A percentile compares a stretch with the other conserved stretches of the same genome.
Conservation (phyloP, 1,284 basidiomycete species). For the Inonotus hispidus region DNA sequence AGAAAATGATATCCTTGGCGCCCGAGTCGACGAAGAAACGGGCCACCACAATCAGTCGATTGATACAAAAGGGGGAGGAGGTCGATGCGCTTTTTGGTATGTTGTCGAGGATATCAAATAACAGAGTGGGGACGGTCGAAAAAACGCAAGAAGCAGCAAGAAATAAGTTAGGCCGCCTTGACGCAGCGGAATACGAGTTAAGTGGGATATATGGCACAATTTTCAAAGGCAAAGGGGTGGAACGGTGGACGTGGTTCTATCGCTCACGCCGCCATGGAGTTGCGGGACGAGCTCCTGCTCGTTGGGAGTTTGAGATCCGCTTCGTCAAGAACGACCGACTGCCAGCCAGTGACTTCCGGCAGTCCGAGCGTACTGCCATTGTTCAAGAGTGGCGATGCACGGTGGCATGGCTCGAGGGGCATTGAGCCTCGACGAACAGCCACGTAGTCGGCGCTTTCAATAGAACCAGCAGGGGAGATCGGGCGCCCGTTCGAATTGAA, state of each 20-base stretch:
- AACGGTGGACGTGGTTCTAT: slow-evolving; percentile 1
- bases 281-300: slow-evolving; percentile 21
- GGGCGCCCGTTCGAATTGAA: slow-evolving; percentile 26
- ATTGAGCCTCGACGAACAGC: slow-evolving; percentile 23
- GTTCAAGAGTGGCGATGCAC: slow-evolving; percentile 12
- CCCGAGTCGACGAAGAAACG: not conserved
- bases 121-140: not conserved
- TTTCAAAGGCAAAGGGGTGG: slow-evolving; percentile 3
- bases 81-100: slow-evolving; percentile 10
- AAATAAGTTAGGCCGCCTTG: slow-evolving; percentile 8
- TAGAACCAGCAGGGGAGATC: slow-evolving; percentile 2
- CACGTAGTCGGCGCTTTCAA: slow-evolving; percentile 8
- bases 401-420: slow-evolving; percentile 19
- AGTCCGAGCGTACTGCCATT: slow-evolving; percentile 21
- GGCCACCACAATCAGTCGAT: not conserved
- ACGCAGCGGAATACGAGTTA: not conserved
- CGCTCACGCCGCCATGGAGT: slow-evolving; percentile 24
- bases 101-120: not conserved
- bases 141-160: not conserved
- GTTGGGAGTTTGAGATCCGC: slow-evolving; percentile 21
- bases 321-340: slow-evolving; percentile 31
- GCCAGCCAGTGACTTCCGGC: slow-evolving; percentile 39
- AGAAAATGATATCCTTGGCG: not conserved
- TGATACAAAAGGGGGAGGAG: not conserved
- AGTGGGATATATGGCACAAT: not conserved